These are phyloP conservation scores for Aureobasidium sp. DNA, from an alignment of 2,329 filamentous ascomycete genomes.

Conservation along the genomic window DNA sequence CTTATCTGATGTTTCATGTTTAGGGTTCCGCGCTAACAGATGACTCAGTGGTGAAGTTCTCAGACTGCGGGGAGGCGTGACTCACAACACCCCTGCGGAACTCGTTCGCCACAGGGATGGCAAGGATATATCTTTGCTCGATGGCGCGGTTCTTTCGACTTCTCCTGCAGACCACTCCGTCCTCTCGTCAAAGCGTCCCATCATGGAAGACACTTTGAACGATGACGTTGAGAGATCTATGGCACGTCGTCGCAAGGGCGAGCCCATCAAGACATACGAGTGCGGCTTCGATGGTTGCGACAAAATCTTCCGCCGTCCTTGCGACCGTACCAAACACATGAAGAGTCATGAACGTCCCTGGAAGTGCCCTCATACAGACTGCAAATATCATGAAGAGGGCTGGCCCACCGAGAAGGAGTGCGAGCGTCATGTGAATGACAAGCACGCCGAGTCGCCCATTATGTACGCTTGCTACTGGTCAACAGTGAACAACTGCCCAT, in stretches of 20 bases:
- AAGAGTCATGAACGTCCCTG: constrained; percentile 95
- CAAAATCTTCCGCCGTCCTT: constrained; percentile 94
- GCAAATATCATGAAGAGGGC: constrained; percentile 84
- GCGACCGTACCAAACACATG: constrained; percentile 94
- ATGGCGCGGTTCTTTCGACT: constrained; percentile 33
- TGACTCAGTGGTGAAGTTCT: constrained; percentile 59
- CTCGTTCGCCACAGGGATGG: constrained; percentile 77
- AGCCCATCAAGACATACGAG: constrained; percentile 37
- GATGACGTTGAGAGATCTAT: constrained; percentile 84
- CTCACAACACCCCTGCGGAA: constrained; percentile 73
- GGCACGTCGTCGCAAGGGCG: constrained; percentile 92
- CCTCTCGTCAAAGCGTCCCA: constrained; percentile 43
- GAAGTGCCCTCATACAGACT: constrained; percentile 77
- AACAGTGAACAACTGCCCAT: constrained; percentile 59
- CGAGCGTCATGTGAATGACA: constrained; percentile 93
- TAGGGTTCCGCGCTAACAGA: constrained; percentile 11
- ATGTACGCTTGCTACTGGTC: constrained; percentile 78
- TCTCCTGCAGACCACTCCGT: constrained; percentile 7
- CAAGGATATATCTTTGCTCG: constrained; percentile 67
- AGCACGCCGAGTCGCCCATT: constrained; percentile 72
- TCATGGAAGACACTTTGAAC: constrained; percentile 64
- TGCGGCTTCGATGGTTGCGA: constrained; percentile 73
- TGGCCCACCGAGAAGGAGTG: constrained; percentile 98
- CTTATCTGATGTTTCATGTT: constrained; percentile 10
- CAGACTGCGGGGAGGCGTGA: constrained; percentile 72